Base-by-base conservation (phyloP, 768 basidiomycete genomes). In the Suillus decipiens region DNA sequence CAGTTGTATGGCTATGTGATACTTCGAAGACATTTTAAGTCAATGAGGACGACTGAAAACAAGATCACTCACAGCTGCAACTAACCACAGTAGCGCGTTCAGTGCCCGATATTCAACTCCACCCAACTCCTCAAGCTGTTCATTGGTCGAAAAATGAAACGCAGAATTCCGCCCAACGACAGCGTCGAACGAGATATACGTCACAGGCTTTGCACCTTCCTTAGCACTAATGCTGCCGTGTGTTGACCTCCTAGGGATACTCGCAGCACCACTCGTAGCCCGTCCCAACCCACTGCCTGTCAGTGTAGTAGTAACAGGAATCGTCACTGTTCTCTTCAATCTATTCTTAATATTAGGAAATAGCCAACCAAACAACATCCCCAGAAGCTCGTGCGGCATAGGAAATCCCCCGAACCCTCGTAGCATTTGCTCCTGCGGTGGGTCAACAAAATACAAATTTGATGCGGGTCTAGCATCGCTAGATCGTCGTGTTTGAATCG, bases 31-130 rank as follows among this genome's bases (percentile, higher is more conserved):
- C 14, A 42, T 37, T 67, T 41, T 65, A 34, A 43, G 7, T 3
- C 8, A 34, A 14, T 1, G 10, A 14, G 15, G 50, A 19, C 24
- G 10, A 59, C 28, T 17, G 31, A 47, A 39, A 24, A 14, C 34
- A 8, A 59, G n/a, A 55, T 48, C 39, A 81, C 91, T 70, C 72
- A 96, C 94, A 39, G 77, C 72, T 12, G 83, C 83, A 42, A 96
- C 86, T 61, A 96, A 84, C 90, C 92, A 96, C 11, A 95, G 78
- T 57, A 97, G 74, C 2, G 89, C 85, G 50, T 88, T 89, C 66
- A 97, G 77, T 14, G 90, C 92, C 11, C 95, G 84, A 71, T 92
- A 99, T 73, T 99, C 96, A 8, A 97, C 90, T 22, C 96, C 96
- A 5, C 95, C 95, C 5, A 99, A 78, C 73, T 97, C 94, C 67